Conservation (phyloP, 106 monocot genomes). For the Allium sativum region DNA sequence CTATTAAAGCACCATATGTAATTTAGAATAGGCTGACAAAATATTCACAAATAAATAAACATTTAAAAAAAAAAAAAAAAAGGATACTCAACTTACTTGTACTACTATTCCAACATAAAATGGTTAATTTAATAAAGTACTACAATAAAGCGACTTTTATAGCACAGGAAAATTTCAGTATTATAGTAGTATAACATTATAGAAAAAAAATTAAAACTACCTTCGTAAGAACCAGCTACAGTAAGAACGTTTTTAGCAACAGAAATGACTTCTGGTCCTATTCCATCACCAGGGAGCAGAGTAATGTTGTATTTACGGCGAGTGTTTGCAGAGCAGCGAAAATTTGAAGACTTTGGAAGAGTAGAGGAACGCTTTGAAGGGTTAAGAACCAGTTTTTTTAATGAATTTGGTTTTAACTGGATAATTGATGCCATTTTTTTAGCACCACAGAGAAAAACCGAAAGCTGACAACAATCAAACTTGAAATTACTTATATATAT, state of each 20-base stretch:
- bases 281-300: conserved; percentile 75
- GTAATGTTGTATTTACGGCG: conserved; percentile 49
- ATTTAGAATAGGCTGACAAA: no score
- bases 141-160: background rate
- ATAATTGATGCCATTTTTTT: conserved; percentile 1
- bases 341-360: background rate
- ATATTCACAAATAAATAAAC: background rate
- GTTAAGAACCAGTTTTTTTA: conserved; percentile 15
- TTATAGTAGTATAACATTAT: conserved; percentile 24
- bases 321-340: conserved; percentile 33
- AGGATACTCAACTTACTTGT: no score
- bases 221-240: conserved; percentile 47
- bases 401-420: conserved; percentile 3
- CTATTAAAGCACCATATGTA: no score
- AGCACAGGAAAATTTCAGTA: conserved; percentile 34
- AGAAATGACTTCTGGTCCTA: conserved; percentile 70
- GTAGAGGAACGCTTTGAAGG: conserved; percentile 3
- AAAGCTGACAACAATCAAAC: no score
- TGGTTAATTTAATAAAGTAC: background rate
- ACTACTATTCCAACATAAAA: background rate
- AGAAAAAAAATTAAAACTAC: conserved; percentile 37
- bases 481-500: no score
- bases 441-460: no score
- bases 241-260: conserved; percentile 62
- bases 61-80: background rate